Evolutionary conservation across 2,329 filamentous ascomycete species (phyloP), one percentile per base, ranked within the genome.

Genomic region (Aspergillus neoniger): DNA sequence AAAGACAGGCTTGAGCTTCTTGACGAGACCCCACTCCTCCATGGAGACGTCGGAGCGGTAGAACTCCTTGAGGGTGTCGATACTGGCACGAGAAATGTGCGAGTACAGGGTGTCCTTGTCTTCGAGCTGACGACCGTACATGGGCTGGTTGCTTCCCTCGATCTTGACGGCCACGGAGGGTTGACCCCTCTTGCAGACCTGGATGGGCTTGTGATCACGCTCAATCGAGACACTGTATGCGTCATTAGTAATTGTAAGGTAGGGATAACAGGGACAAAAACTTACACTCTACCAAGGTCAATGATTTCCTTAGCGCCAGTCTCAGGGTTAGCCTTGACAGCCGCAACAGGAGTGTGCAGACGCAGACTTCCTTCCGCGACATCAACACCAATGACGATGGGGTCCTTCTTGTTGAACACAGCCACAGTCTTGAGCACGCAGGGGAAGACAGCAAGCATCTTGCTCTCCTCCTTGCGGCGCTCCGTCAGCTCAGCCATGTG

Each of bases 81-180:
- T 99, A 72, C 90, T 95, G 68, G 87, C 84, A 68, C 95, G 86
- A 47, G 91, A 95, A 70, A 99, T 92, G 62, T 90, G 83, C 66
- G 90, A 94, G 85, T 97, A 98, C 14, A 99, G 83, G 1, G 81
- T 84, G 76, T 99, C 95, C 65, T 87, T 86, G 77, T 99, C 94
- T 77, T 99, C 95, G 54, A 99, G 86, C 65, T 99, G 95, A 63
- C 95, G 90, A 60, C 95, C 95, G 74, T 99, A 99, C 61, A 90
- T 86, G 15, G 95, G 96, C 81, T 99, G 95, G 75, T 94, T 91
- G 60, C 88, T 81, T 57, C 92, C 94, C 81, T 99, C 96, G 71
- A 99, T 96, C 84, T 99, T 99, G 82, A 99, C 84, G 19, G 95
- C 95, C 9, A 99, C 96, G 1, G 92, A 96, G n/a, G 96, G 95